Percentiles rank a stretch among this genome's conserved stretches.
Evolutionary conservation across 2,329 filamentous ascomycete genomes (phyloP).

Genomic region (Arthrobotrys iridis): DNA sequence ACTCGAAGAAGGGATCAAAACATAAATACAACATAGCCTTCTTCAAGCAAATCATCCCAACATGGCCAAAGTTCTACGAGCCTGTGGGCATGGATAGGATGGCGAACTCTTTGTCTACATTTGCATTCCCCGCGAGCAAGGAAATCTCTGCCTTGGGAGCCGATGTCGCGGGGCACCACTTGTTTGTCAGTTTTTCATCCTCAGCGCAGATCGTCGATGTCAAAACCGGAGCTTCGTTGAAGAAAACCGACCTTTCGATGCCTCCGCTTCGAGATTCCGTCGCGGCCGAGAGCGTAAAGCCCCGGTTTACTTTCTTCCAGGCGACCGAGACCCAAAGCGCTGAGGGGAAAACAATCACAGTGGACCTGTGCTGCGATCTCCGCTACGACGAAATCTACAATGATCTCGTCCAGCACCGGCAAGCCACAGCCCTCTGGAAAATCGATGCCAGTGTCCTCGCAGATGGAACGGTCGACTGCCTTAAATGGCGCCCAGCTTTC

Average conservation of each 20-base stretch:
- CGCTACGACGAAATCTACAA: conserved; percentile 43
- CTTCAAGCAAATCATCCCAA: conserved; percentile 39
- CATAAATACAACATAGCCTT: conserved; percentile 46
- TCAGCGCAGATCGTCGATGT: conserved; percentile 45
- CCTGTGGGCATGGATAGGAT: conserved; percentile 23
- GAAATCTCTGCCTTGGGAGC: conserved; percentile 42
- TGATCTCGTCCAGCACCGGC: conserved; percentile 47
- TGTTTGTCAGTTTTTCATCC: conserved; percentile 41
- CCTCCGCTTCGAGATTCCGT: conserved; percentile 37
- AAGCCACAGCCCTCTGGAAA: conserved; percentile 45
- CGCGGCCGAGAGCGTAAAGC: conserved; percentile 20
- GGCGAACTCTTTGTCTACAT: conserved; percentile 17
- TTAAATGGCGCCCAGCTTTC: conserved; percentile 44
- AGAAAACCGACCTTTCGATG: conserved; percentile 46
- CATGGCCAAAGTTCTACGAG: conserved; percentile 35
- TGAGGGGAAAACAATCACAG: conserved; percentile 19
- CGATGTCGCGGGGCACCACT: conserved; percentile 31
- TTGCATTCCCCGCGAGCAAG: conserved; percentile 26
- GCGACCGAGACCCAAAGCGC: conserved; percentile 16
- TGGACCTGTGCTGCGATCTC: conserved; percentile 45
- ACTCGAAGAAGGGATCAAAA: conserved; percentile 40
- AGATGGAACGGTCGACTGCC: conserved; percentile 12
- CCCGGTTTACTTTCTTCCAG: conserved; percentile 30
- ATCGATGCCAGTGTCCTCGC: conserved; percentile 23
- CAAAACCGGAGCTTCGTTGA: conserved; percentile 33